Percentiles rank a stretch among this genome's conserved stretches.
Conservation (phyloP, 108 stramenopile genomes). For the Cyclotella sp. region DNA sequence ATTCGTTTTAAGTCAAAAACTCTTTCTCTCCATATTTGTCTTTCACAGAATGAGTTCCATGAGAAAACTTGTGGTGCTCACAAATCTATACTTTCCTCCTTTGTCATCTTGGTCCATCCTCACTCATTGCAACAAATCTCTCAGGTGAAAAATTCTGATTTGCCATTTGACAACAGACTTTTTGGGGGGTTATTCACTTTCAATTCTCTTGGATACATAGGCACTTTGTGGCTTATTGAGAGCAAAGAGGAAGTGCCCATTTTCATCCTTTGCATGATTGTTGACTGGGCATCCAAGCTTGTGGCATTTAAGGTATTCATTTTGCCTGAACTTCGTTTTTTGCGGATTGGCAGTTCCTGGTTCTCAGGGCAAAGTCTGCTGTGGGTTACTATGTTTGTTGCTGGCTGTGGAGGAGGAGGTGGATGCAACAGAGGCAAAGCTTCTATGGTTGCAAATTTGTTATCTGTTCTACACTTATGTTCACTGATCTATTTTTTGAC, state of each 20-base stretch:
- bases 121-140: slow-evolving; percentile 22
- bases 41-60: neutral
- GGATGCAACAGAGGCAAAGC: neutral
- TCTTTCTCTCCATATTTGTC: slow-evolving; percentile 8
- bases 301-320: neutral
- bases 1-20: too few species aligned
- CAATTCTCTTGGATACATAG: neutral
- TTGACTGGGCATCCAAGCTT: slow-evolving; percentile 8
- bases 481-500: neutral
- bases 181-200: neutral
- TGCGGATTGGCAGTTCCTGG: neutral
- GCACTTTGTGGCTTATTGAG: neutral
- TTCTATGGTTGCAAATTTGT: neutral
- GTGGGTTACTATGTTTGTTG: neutral
- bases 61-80: slow-evolving; percentile 15
- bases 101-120: neutral
- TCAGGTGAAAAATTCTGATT: neutral
- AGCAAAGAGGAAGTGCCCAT: neutral
- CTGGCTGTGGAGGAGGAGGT: neutral
- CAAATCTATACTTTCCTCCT: slow-evolving; percentile 7
- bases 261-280: neutral
- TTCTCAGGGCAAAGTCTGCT: neutral
- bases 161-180: neutral
- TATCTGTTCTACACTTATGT: neutral
- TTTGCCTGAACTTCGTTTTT: slow-evolving; percentile 3